Conservation (phyloP, 345 rosid genomes). For the Pistacia atlantica region DNA sequence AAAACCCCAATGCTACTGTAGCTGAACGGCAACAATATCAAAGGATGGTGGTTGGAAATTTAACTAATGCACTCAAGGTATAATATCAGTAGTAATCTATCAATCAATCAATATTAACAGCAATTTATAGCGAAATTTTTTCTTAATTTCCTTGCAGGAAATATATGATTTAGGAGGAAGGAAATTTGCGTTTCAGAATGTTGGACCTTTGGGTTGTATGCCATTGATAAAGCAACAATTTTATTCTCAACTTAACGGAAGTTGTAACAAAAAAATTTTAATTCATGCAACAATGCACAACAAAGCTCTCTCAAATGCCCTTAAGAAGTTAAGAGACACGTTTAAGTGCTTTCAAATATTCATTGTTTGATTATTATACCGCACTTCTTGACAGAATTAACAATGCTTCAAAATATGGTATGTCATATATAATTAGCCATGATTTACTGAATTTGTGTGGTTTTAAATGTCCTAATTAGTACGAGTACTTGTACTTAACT, state of each 20-base stretch:
- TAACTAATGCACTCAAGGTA: not conserved
- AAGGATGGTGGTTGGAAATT: not conserved
- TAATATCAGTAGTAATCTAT: too few species aligned
- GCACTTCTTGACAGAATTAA: conserved; percentile 15
- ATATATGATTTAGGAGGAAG: conserved; percentile 21
- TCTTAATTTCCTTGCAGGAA: conserved; percentile 12
- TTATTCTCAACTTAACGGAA: not conserved
- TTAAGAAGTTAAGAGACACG: conserved; percentile 15
- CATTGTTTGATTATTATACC: conserved; percentile 18
- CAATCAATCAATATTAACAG: not conserved
- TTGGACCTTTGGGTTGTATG: conserved; percentile 36
- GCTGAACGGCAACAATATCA: not conserved
- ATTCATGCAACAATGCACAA: conserved; percentile 29
- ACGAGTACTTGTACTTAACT: too few species aligned
- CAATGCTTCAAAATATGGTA: not conserved
- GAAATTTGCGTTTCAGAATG: conserved; percentile 30
- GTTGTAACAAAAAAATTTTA: conserved; percentile 6
- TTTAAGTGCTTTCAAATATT: conserved; percentile 22
- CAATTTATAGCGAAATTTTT: not conserved
- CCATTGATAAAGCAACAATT: conserved; percentile 20
- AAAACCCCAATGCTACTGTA: not conserved
- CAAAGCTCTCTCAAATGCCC: conserved; percentile 10
- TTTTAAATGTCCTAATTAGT: too few species aligned
- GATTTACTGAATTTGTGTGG: too few species aligned
- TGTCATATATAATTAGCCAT: not conserved